Evolutionary conservation across 2,329 filamentous ascomycete genomes (phyloP).

Genomic region (Pleomassaria siparia): DNA sequence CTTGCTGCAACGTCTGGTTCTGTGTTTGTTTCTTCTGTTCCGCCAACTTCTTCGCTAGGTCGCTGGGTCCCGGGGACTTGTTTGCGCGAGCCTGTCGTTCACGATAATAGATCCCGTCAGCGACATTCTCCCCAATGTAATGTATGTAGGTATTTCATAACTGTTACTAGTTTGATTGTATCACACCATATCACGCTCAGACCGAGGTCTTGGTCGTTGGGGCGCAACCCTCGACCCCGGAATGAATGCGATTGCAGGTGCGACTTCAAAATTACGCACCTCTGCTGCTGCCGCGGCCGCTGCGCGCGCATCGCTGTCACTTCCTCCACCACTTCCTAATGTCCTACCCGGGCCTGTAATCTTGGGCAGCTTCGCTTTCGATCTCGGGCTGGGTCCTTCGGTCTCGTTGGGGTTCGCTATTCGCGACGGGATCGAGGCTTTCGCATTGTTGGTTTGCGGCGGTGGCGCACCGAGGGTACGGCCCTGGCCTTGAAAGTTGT

Average conservation of each 20-base stretch:
- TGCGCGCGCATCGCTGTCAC: slow-evolving; percentile 62
- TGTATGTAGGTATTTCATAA: slow-evolving; percentile 3
- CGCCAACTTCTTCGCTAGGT: slow-evolving; percentile 63
- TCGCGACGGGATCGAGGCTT: slow-evolving; percentile 39
- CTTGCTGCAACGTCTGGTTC: slow-evolving; percentile 66
- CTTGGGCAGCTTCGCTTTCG: slow-evolving; percentile 47
- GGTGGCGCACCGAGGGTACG: slow-evolving; percentile 65
- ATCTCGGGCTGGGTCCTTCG: not conserved
- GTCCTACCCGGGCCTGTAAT: slow-evolving; percentile 56
- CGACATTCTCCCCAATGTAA: not conserved
- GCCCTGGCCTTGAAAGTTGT: slow-evolving; percentile 71
- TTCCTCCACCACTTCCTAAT: slow-evolving; percentile 45
- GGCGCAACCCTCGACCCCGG: slow-evolving; percentile 9
- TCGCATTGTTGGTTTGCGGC: slow-evolving; percentile 46
- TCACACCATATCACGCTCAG: slow-evolving; percentile 6
- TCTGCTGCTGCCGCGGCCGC: slow-evolving; percentile 82
- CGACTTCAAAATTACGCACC: slow-evolving; percentile 56
- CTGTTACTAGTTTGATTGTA: too few relatives aligned
- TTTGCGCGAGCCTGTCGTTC: slow-evolving; percentile 65
- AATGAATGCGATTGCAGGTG: not conserved
- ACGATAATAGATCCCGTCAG: slow-evolving; percentile 15
- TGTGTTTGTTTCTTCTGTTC: slow-evolving; percentile 76
- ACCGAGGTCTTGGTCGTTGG: slow-evolving; percentile 21
- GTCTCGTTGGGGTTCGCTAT: slow-evolving; percentile 14
- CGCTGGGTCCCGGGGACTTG: slow-evolving; percentile 52